These are phyloP conservation scores for Neonectria hederae DNA, from an alignment of 2,329 filamentous ascomycete genomes.

Conservation along the genomic window DNA sequence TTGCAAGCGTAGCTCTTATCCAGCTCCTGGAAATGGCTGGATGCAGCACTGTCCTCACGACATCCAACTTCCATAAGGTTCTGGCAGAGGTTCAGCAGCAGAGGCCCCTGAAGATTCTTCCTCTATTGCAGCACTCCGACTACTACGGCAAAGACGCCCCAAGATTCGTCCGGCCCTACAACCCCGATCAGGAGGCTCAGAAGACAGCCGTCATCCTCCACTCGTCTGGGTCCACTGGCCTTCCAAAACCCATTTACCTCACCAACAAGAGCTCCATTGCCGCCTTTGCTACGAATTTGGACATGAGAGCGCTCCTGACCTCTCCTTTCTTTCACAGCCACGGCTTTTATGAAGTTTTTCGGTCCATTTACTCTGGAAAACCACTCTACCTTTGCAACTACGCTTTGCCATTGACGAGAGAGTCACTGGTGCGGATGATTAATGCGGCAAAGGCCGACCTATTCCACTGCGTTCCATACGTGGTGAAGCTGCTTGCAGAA, in stretches of 20 bases:
- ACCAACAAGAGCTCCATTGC: conserved; percentile 61
- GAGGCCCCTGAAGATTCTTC: conserved; percentile 23
- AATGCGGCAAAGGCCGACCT: conserved; percentile 52
- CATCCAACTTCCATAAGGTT: conserved; percentile 29
- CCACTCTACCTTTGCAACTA: conserved; percentile 64
- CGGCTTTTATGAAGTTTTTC: conserved; percentile 64
- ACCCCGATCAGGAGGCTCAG: conserved; percentile 25
- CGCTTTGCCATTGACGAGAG: conserved; percentile 61
- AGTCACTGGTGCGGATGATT: conserved; percentile 58
- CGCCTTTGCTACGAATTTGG: conserved; percentile 53
- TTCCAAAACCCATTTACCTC: conserved; percentile 71
- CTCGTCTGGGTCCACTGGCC: conserved; percentile 64
- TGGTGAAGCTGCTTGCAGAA: conserved; percentile 70
- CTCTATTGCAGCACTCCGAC: conserved; percentile 21
- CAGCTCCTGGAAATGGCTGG: conserved; percentile 25
- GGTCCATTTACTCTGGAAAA: conserved; percentile 61
- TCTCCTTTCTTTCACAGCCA: conserved; percentile 69
- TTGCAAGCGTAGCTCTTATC: conserved; percentile 31
- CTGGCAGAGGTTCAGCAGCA: conserved; percentile 27
- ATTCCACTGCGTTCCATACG: conserved; percentile 71
- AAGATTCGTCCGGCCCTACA: conserved; percentile 28
- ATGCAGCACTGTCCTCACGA: conserved; percentile 30
- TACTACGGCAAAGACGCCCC: conserved; percentile 23
- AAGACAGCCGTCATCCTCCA: conserved; percentile 43
- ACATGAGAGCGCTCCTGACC: conserved; percentile 61